Conservation (phyloP, 805 yeast genomes). For the Candida sphagnicola region DNA sequence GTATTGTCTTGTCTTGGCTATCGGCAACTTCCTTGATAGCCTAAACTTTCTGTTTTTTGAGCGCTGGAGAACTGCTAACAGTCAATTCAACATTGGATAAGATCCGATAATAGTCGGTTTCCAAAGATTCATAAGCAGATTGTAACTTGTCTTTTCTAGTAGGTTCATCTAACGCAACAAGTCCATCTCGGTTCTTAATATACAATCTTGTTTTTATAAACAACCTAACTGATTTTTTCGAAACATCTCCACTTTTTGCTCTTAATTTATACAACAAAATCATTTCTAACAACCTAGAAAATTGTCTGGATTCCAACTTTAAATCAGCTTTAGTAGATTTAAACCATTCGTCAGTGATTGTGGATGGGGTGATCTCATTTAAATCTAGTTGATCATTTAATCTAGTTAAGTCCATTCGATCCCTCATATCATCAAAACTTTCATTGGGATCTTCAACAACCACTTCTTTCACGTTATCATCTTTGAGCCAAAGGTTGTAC, state of each 20-base stretch:
- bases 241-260: slow-evolving; percentile 13
- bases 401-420: slow-evolving; percentile 64
- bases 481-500: slow-evolving; percentile 51
- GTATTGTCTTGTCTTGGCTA: not conserved
- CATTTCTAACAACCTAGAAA: slow-evolving; percentile 76
- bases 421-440: slow-evolving; percentile 86
- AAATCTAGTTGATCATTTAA: slow-evolving; percentile 18
- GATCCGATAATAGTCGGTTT: slow-evolving; percentile 67
- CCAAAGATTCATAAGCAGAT: slow-evolving; percentile 65
- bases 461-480: slow-evolving; percentile 56
- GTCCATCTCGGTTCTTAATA: slow-evolving; percentile 75
- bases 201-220: slow-evolving; percentile 73
- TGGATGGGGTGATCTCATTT: slow-evolving; percentile 18
- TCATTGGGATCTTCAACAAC: slow-evolving; percentile 96
- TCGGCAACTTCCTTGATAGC: not conserved
- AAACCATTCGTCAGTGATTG: slow-evolving; percentile 34
- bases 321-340: slow-evolving; percentile 29
- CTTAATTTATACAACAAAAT: slow-evolving; percentile 43
- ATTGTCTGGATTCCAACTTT: slow-evolving; percentile 76
- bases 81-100: slow-evolving; percentile 26
- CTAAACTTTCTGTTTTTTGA: not conserved
- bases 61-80: not conserved
- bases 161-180: slow-evolving; percentile 59
- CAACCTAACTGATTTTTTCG: slow-evolving; percentile 44
- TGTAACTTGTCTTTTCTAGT: slow-evolving; percentile 69